Conservation (phyloP, 805 yeast genomes). For the Hanseniaspora mollemarum region DNA sequence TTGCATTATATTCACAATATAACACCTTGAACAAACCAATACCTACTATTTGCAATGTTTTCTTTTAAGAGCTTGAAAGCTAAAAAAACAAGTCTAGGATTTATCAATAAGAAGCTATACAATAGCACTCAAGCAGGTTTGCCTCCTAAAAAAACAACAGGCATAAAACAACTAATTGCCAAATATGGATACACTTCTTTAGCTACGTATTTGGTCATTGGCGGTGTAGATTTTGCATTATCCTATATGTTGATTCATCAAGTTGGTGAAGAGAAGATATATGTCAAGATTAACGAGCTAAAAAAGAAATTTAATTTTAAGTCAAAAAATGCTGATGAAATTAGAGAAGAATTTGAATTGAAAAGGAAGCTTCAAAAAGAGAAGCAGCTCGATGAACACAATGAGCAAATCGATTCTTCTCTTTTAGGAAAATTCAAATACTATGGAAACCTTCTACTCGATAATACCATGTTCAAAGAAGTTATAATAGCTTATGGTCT, state of each 20-base stretch:
- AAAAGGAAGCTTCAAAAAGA: constrained; percentile 24
- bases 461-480: constrained; percentile 54
- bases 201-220: constrained; percentile 68
- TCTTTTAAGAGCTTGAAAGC: not conserved
- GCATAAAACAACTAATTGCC: constrained; percentile 51
- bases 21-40: not conserved
- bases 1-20: too few relatives aligned
- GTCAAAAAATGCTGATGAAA: constrained; percentile 34
- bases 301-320: constrained; percentile 57
- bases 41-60: not conserved
- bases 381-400: constrained; percentile 21
- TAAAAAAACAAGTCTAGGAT: not conserved
- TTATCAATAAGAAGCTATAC: not conserved
- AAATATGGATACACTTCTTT: constrained; percentile 87
- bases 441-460: not conserved
- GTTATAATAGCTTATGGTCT: constrained; percentile 83
- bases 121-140: not conserved
- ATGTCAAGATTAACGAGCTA: constrained; percentile 48
- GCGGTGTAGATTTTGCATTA: constrained; percentile 67
- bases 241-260: constrained; percentile 77
- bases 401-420: constrained; percentile 1
- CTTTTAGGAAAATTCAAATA: not conserved
- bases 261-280: constrained; percentile 72
- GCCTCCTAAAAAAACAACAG: constrained; percentile 6
- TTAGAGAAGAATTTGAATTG: constrained; percentile 29